Evolutionary conservation across 495 filamentous ascomycete species (phyloP).

Genomic region (Penicillium verhagenii): DNA sequence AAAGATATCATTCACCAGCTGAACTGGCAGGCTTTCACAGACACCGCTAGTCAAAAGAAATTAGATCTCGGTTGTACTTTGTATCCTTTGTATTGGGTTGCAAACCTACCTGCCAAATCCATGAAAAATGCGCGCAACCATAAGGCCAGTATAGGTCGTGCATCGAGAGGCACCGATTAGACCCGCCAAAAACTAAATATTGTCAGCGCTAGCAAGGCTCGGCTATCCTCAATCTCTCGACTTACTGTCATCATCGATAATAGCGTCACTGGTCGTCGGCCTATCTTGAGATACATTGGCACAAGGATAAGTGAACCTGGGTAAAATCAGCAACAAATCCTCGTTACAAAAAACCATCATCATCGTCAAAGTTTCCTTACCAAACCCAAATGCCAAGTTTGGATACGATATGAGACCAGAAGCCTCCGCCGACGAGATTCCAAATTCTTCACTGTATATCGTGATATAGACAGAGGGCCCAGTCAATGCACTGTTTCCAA

Average conservation of each 20-base stretch:
- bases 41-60: no score
- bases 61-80: no score
- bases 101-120: conserved; percentile 41
- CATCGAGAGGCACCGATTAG: conserved; percentile 56
- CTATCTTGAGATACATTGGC: conserved; percentile 58
- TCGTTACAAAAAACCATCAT: neutral
- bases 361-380: conserved; percentile 17
- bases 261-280: conserved; percentile 56
- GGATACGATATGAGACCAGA: conserved; percentile 61
- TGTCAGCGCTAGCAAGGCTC: neutral
- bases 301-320: conserved; percentile 57
- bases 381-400: conserved; percentile 63
- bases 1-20: conserved; percentile 67
- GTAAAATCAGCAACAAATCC: conserved; percentile 2
- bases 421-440: conserved; percentile 46
- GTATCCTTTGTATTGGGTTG: no score
- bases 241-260: conserved; percentile 46
- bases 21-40: conserved; percentile 62
- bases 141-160: conserved; percentile 50
- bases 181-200: conserved; percentile 50
- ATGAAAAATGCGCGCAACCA: conserved; percentile 56
- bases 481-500: conserved; percentile 56
- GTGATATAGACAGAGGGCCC: conserved; percentile 61
- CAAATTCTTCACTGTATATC: conserved; percentile 55
- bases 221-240: neutral